phyloP scores from a whole-genome alignment of 2,329 filamentous ascomycete genomes.

The Colletotrichum chrysophilum region DNA sequence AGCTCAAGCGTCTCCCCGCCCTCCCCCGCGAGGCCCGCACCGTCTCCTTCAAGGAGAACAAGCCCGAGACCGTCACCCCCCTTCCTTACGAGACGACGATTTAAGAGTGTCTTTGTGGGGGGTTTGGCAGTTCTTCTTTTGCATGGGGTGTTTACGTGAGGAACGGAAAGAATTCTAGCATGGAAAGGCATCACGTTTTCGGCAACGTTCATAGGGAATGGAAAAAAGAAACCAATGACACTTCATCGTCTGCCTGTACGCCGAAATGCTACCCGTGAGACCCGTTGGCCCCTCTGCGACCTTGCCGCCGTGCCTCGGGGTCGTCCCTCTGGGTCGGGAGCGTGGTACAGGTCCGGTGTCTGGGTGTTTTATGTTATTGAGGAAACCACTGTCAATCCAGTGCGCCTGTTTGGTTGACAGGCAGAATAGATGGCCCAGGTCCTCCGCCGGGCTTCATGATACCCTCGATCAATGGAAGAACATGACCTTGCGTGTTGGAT shows the following conservation, averaged over 20 bases:
- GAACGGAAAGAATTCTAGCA: slow-evolving; percentile 25
- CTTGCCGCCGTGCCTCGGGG: neutral
- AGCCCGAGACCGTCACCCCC: slow-evolving; percentile 89
- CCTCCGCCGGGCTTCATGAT: slow-evolving; percentile 12
- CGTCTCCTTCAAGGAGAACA: slow-evolving; percentile 80
- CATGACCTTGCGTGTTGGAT: neutral
- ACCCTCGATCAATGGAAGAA: slow-evolving; percentile 19
- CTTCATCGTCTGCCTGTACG: slow-evolving; percentile 6
- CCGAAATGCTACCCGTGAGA: slow-evolving; percentile 3
- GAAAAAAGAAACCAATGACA: slow-evolving; percentile 24
- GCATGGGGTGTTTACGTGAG: slow-evolving; percentile 26
- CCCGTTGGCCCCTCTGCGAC: neutral
- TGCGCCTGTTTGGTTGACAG: neutral
- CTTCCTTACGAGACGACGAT: slow-evolving; percentile 98
- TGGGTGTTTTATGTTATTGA: slow-evolving; percentile 7
- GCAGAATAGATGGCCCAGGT: slow-evolving; percentile 11
- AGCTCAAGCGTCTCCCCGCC: slow-evolving; percentile 90
- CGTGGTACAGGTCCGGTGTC: slow-evolving; percentile 4
- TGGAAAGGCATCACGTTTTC: slow-evolving; percentile 26
- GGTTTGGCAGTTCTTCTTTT: slow-evolving; percentile 24
- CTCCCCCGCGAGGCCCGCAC: slow-evolving; percentile 82
- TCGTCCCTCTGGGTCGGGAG: neutral
- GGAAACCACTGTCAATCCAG: neutral
- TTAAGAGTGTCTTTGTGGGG: slow-evolving; percentile 55
- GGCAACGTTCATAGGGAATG: slow-evolving; percentile 26